A percentile compares a stretch with the other conserved stretches of the same genome.
phyloP scores from a whole-genome alignment of 2,329 filamentous ascomycete species.

The Penicillium sp. region DNA sequence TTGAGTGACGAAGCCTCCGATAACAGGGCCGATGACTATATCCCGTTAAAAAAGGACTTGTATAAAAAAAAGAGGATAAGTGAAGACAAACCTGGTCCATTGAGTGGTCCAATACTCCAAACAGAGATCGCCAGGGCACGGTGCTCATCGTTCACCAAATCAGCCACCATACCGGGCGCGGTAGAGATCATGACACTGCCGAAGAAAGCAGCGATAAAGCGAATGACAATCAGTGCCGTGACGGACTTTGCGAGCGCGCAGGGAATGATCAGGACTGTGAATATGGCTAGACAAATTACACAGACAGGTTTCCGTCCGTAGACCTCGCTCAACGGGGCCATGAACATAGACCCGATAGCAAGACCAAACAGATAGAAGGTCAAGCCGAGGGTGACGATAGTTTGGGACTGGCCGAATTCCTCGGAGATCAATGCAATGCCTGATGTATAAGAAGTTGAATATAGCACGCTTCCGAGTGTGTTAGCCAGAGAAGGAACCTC shows the following conservation, averaged over 20 bases:
- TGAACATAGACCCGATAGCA: constrained; percentile 66
- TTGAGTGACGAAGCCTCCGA: constrained; percentile 74
- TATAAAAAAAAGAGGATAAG: not conserved
- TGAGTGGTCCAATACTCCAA: constrained; percentile 81
- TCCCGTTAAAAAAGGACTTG: not conserved
- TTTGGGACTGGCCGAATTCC: constrained; percentile 61
- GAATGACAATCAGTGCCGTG: constrained; percentile 64
- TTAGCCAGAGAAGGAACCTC: not conserved
- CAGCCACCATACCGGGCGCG: constrained; percentile 75
- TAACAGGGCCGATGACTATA: constrained; percentile 60
- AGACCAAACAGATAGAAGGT: constrained; percentile 77
- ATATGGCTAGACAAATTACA: constrained; percentile 61
- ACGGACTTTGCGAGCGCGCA: constrained; percentile 68
- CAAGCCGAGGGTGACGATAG: constrained; percentile 69
- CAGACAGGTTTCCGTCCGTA: constrained; percentile 59
- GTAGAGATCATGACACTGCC: constrained; percentile 81
- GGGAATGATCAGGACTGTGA: constrained; percentile 68
- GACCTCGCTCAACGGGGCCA: constrained; percentile 63
- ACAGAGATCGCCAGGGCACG: constrained; percentile 79
- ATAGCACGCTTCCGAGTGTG: constrained; percentile 56
- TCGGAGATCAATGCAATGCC: constrained; percentile 66
- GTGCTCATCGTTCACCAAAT: constrained; percentile 77
- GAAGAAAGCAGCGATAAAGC: constrained; percentile 72
- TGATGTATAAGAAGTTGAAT: constrained; percentile 76
- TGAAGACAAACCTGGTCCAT: constrained; percentile 56